Conservation (phyloP, 2,329 filamentous ascomycete genomes). For the Aspergillus sp. region DNA sequence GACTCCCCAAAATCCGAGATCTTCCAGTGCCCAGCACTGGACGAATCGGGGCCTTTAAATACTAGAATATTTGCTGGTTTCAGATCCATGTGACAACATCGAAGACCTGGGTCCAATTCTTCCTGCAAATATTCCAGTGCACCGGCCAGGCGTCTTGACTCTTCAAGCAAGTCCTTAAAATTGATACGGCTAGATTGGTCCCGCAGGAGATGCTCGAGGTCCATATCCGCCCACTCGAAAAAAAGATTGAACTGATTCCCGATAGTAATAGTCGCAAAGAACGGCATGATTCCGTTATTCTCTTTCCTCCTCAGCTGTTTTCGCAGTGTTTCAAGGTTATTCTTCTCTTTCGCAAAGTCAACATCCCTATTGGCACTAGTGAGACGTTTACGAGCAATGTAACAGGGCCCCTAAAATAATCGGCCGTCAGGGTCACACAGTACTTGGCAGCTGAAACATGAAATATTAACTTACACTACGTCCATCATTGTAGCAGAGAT, state of each 20-base stretch:
- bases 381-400: constrained; percentile 15
- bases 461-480: background rate
- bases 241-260: constrained; percentile 18
- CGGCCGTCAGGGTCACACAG: too few relatives aligned
- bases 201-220: constrained; percentile 18
- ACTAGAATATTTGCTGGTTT: constrained; percentile 26
- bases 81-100: constrained; percentile 20
- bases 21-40: constrained; percentile 23
- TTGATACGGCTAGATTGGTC: background rate
- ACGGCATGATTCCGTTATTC: constrained; percentile 13
- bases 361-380: background rate
- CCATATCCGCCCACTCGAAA: constrained; percentile 16
- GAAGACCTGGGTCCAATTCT: background rate
- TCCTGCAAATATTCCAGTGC: constrained; percentile 18
- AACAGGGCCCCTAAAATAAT: too few relatives aligned
- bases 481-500: background rate
- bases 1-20: constrained; percentile 28
- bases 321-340: constrained; percentile 7
- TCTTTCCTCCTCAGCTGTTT: background rate
- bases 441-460: background rate
- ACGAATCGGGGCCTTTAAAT: background rate
- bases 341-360: constrained; percentile 14
- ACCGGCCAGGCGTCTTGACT: constrained; percentile 13
- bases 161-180: constrained; percentile 12
- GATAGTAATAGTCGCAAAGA: constrained; percentile 11